A percentile compares a stretch with the other conserved stretches of the same genome.
Conservation (phyloP, 2,329 filamentous ascomycete genomes). For the Alternaria rosae region DNA sequence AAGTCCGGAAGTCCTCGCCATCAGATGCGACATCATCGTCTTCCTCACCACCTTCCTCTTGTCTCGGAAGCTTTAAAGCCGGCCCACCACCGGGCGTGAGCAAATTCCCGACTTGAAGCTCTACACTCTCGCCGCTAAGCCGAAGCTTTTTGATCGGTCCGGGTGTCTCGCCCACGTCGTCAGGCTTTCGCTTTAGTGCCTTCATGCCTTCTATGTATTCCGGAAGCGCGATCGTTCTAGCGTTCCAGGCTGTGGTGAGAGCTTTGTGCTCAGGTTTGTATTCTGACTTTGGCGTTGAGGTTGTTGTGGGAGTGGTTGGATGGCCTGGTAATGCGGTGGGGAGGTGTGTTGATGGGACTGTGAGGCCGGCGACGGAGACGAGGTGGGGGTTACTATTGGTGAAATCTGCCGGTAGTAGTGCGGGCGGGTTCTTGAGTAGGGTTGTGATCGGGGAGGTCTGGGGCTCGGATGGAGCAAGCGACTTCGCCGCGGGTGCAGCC, state of each 20-base stretch:
- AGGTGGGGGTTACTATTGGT: background rate
- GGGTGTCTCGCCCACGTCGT: background rate
- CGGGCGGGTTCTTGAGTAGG: background rate
- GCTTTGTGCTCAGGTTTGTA: background rate
- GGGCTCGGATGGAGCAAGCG: background rate
- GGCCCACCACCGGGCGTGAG: background rate
- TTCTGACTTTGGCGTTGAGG: background rate
- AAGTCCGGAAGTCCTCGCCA: no score
- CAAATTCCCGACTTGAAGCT: rapidly evolving
- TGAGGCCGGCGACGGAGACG: background rate
- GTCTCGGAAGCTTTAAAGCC: background rate
- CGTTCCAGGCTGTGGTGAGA: background rate
- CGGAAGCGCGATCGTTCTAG: background rate
- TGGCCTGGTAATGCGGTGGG: background rate
- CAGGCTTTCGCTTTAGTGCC: background rate
- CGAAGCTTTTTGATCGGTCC: background rate
- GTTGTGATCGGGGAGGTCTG: background rate
- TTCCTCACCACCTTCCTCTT: background rate
- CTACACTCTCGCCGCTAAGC: background rate
- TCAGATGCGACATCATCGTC: background rate
- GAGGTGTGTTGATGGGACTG: background rate
- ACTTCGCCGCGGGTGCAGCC: background rate
- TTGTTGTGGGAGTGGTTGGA: background rate
- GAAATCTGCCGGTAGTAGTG: background rate
- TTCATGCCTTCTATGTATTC: background rate